Conservation (phyloP, 352 stramenopile species). For the Phytophthora hibernalis region DNA sequence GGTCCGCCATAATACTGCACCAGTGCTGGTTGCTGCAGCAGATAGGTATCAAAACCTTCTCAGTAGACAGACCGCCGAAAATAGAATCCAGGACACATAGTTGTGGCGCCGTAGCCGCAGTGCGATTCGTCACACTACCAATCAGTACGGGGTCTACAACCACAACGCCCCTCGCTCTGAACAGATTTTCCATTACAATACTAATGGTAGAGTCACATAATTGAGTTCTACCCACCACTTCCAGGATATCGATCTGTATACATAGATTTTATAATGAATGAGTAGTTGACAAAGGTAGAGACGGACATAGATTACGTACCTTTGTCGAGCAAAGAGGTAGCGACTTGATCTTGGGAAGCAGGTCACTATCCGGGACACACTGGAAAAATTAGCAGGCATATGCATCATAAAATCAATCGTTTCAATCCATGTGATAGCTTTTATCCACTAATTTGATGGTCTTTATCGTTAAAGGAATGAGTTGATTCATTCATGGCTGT, state of each 20-base stretch:
- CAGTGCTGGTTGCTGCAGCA: slow-evolving; percentile 6
- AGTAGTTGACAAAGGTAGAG: not conserved
- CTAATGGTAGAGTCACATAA: slow-evolving; percentile 4
- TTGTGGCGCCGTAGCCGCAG: not conserved
- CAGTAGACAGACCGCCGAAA: not conserved
- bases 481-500: too few species aligned
- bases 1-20: slow-evolving; percentile 4
- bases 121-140: not conserved
- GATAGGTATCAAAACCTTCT: not conserved
- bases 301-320: not conserved
- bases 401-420: not conserved
- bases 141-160: not conserved
- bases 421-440: not conserved
- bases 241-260: slow-evolving; percentile 4
- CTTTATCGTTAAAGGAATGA: too few species aligned
- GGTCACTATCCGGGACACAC: not conserved
- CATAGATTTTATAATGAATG: not conserved
- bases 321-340: not conserved
- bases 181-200: slow-evolving; percentile 3
- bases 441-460: not conserved
- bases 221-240: slow-evolving; percentile 10
- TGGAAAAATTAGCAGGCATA: not conserved
- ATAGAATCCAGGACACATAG: not conserved
- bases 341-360: not conserved
- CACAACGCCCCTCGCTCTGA: slow-evolving; percentile 1